phyloP scores from a whole-genome alignment of 202 grass and related monocot genomes.

The Miscanthus sacchariflorus region DNA sequence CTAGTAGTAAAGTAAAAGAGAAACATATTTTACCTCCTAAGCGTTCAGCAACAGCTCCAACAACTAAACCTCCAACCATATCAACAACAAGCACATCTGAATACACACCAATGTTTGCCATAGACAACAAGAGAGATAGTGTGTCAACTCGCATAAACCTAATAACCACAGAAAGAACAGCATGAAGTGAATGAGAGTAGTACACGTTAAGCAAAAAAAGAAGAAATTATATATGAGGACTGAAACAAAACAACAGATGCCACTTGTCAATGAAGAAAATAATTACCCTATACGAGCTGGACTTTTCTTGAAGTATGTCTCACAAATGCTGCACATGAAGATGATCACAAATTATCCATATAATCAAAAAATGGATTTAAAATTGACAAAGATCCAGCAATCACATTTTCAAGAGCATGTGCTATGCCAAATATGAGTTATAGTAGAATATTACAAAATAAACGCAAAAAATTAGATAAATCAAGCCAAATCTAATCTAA shows the following conservation, averaged over 20 bases:
- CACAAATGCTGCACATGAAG: constrained; percentile 83
- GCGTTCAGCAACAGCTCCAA: constrained; percentile 84
- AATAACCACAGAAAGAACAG: constrained; percentile 36
- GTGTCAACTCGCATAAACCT: constrained; percentile 98
- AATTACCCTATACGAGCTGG: constrained; percentile 86
- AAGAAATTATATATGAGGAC: constrained; percentile 22
- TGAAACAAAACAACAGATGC: constrained; percentile 5
- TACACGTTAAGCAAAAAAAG: constrained; percentile 10
- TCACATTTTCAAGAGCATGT: background rate
- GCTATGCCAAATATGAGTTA: background rate
- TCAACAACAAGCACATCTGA: constrained; percentile 88
- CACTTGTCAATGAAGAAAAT: constrained; percentile 17
- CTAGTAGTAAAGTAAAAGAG: constrained; percentile 16
- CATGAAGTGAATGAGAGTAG: constrained; percentile 32
- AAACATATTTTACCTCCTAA: constrained; percentile 71
- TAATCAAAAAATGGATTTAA: no score
- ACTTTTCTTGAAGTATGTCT: constrained; percentile 98
- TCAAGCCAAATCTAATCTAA: constrained; percentile 8
- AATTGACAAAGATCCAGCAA: background rate
- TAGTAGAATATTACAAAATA: background rate
- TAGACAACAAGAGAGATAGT: constrained; percentile 82
- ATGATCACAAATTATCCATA: no score
- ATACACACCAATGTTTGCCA: constrained; percentile 90
- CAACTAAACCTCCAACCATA: constrained; percentile 90
- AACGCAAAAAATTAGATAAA: background rate